These are phyloP conservation scores for Nicotiana knightiana DNA, from an alignment of 257 asterid species.

Conservation along the genomic window DNA sequence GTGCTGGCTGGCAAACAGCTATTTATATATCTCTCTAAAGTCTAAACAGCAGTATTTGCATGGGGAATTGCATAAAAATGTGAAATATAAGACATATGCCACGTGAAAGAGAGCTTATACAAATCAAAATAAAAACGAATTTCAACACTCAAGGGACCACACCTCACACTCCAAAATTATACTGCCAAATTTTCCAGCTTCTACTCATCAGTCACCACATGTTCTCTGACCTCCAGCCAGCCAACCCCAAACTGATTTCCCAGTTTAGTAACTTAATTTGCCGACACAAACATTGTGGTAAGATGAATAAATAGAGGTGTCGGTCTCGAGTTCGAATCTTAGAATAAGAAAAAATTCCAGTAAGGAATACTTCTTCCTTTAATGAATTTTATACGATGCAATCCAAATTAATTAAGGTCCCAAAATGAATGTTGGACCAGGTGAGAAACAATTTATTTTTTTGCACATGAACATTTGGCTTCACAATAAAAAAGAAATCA, in stretches of 20 bases:
- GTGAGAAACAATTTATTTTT: too few relatives aligned
- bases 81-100: background rate
- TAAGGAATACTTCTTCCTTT: too few relatives aligned
- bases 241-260: background rate
- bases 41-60: background rate
- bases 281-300: too few relatives aligned
- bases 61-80: background rate
- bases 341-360: too few relatives aligned
- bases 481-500: background rate
- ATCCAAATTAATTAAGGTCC: too few relatives aligned
- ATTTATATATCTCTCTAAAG: background rate
- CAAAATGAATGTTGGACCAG: too few relatives aligned
- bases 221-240: background rate
- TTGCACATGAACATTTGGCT: background rate
- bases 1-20: background rate
- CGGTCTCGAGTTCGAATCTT: too few relatives aligned
- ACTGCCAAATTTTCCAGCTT: background rate
- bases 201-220: background rate
- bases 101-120: background rate
- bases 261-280: too few relatives aligned
- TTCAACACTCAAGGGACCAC: background rate
- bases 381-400: too few relatives aligned
- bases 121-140: background rate
- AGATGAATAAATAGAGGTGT: too few relatives aligned
- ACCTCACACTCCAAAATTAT: background rate